Percentiles rank a stretch among this genome's conserved stretches.
These are phyloP conservation scores for Casuarina equisetifolia DNA, from an alignment of 306 rosid genomes.

Conservation along the genomic window DNA sequence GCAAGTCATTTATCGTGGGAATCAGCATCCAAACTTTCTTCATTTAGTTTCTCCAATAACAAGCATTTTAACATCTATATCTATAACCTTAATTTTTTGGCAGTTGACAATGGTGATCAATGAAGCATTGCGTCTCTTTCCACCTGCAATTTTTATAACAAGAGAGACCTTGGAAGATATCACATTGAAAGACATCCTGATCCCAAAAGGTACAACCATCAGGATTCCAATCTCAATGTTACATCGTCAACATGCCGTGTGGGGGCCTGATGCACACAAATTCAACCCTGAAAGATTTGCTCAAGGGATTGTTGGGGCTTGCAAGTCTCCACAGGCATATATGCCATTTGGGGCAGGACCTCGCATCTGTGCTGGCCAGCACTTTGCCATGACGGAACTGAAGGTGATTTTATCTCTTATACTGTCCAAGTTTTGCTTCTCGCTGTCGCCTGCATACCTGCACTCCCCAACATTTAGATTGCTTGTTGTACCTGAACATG, in stretches of 20 bases:
- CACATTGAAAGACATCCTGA: conserved; percentile 36
- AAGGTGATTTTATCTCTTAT: conserved; percentile 37
- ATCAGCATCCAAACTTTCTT: too few relatives aligned
- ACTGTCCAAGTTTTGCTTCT: conserved; percentile 32
- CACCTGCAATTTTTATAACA: conserved; percentile 38
- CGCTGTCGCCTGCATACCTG: conserved; percentile 29
- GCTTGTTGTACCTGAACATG: conserved; percentile 31
- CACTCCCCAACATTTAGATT: conserved; percentile 34
- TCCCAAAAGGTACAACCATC: conserved; percentile 61
- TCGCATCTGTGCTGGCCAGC: conserved; percentile 55
- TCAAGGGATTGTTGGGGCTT: conserved; percentile 51
- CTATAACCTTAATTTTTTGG: not conserved
- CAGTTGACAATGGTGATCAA: conserved; percentile 79
- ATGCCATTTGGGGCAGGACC: conserved; percentile 64
- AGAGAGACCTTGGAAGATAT: conserved; percentile 47
- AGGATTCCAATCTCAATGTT: conserved; percentile 51
- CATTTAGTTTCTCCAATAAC: too few relatives aligned
- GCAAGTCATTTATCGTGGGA: too few relatives aligned
- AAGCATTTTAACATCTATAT: too few relatives aligned
- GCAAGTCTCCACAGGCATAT: conserved; percentile 51
- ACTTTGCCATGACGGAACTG: conserved; percentile 55
- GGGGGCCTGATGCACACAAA: conserved; percentile 58
- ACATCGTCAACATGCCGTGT: conserved; percentile 47
- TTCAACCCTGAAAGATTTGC: conserved; percentile 69
- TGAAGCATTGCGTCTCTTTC: conserved; percentile 63